These are phyloP conservation scores for Macrocybe sp. DNA, from an alignment of 1,284 basidiomycete genomes.

Conservation along the genomic window DNA sequence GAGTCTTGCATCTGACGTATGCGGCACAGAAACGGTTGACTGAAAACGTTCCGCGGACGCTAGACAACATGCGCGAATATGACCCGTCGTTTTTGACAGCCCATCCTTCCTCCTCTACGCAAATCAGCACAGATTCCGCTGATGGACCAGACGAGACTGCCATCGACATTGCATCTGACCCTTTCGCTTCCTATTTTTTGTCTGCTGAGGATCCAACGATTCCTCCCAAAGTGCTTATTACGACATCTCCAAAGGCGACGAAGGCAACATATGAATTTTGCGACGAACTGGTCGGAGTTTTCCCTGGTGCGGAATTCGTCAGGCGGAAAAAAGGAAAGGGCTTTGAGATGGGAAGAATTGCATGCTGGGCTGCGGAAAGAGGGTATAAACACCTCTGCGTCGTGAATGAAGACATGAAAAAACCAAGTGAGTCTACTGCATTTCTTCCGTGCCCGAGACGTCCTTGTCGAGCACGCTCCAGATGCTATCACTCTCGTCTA, in stretches of 20 bases:
- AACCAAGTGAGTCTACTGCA: slow-evolving; percentile 65
- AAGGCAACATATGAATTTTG: slow-evolving; percentile 85
- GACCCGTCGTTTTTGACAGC: slow-evolving; percentile 82
- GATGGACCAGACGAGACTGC: slow-evolving; percentile 51
- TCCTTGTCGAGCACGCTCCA: slow-evolving; percentile 19
- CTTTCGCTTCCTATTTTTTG: slow-evolving; percentile 68
- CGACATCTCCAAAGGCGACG: slow-evolving; percentile 85
- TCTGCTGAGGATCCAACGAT: slow-evolving; percentile 56
- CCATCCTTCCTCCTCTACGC: slow-evolving; percentile 41
- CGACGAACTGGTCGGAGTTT: slow-evolving; percentile 86
- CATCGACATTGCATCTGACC: slow-evolving; percentile 66
- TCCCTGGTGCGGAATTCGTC: slow-evolving; percentile 94
- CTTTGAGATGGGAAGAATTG: slow-evolving; percentile 91
- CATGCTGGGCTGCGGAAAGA: slow-evolving; percentile 88
- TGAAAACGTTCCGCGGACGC: slow-evolving; percentile 85
- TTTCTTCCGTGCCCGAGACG: slow-evolving; percentile 1
- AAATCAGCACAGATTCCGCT: slow-evolving; percentile 22
- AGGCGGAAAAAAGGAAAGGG: slow-evolving; percentile 88
- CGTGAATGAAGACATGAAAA: slow-evolving; percentile 93
- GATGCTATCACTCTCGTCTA: slow-evolving; percentile 92
- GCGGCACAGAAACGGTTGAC: slow-evolving; percentile 66
- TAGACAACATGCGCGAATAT: slow-evolving; percentile 91
- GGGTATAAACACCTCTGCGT: slow-evolving; percentile 88
- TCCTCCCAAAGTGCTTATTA: slow-evolving; percentile 86
- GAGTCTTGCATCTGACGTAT: background rate